These are phyloP conservation scores for Talaromyces sp. DNA, from an alignment of 2,329 filamentous ascomycete genomes.

Conservation along the genomic window DNA sequence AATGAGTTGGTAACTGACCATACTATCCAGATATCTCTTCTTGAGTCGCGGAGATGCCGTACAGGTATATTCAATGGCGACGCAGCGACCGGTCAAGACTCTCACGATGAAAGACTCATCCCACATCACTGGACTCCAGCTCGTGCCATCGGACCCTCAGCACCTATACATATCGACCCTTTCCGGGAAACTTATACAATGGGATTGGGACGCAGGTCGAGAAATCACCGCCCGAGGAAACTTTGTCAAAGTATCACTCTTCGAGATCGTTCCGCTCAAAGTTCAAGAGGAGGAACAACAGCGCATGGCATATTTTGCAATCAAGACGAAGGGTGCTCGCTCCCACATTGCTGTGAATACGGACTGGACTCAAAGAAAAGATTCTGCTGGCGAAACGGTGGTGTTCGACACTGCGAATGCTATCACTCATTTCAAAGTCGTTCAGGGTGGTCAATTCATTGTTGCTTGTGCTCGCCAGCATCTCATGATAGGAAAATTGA, in stretches of 20 bases:
- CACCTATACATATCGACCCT: constrained; percentile 54
- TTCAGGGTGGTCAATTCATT: constrained; percentile 32
- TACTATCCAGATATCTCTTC: constrained; percentile 61
- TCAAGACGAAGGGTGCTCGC: constrained; percentile 29
- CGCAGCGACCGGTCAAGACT: constrained; percentile 74
- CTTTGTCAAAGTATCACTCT: constrained; percentile 33
- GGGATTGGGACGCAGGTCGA: constrained; percentile 56
- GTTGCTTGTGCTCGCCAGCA: constrained; percentile 40
- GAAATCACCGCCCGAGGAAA: constrained; percentile 45
- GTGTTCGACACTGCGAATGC: constrained; percentile 30
- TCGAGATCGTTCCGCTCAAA: constrained; percentile 23
- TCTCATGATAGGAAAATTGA: constrained; percentile 58
- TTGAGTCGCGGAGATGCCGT: constrained; percentile 71
- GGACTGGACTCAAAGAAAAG: constrained; percentile 32
- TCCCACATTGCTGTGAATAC: background rate
- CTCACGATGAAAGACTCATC: constrained; percentile 56
- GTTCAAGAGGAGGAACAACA: constrained; percentile 23
- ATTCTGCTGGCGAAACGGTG: constrained; percentile 19
- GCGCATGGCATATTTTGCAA: constrained; percentile 38
- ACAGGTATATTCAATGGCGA: constrained; percentile 75
- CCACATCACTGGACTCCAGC: constrained; percentile 49
- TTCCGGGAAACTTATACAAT: constrained; percentile 51
- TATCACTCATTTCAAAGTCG: constrained; percentile 30
- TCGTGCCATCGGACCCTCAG: constrained; percentile 51
- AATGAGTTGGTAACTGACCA: background rate